These are phyloP conservation scores for Fusarium compactum DNA, from an alignment of 2,329 filamentous ascomycete species.

Conservation along the genomic window DNA sequence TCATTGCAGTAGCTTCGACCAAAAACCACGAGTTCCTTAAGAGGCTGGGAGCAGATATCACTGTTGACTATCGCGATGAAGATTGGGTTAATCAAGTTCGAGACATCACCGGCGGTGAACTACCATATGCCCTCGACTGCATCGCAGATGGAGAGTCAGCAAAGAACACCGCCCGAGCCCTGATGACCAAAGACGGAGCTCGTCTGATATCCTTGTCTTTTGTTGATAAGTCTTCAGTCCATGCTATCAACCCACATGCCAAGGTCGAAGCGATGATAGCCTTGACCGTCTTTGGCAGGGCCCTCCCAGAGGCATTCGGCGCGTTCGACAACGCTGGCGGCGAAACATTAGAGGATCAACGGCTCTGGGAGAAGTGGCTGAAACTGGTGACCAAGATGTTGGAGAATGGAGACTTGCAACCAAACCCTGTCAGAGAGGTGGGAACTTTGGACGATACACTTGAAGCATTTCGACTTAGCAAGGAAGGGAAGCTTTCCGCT, in stretches of 20 bases:
- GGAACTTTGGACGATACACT: neutral
- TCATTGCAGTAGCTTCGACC: constrained; percentile 7
- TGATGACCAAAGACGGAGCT: neutral
- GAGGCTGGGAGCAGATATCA: neutral
- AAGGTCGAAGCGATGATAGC: constrained; percentile 4
- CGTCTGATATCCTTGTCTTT: neutral
- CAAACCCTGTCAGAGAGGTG: neutral
- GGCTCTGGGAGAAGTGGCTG: neutral
- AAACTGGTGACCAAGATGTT: neutral
- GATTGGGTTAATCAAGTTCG: constrained; percentile 7
- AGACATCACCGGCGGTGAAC: neutral
- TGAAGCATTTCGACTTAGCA: constrained; percentile 11
- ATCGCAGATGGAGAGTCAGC: constrained; percentile 2
- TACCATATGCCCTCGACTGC: constrained; percentile 6
- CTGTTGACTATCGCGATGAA: constrained; percentile 1
- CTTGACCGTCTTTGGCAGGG: constrained; percentile 16
- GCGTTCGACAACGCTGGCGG: constrained; percentile 2
- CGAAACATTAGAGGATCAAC: neutral
- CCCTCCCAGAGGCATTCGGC: neutral
- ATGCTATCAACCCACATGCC: neutral
- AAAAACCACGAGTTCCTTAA: constrained; percentile 5
- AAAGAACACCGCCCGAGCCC: neutral
- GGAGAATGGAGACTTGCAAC: neutral
- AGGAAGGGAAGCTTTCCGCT: constrained; percentile 7
- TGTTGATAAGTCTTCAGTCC: neutral